Conservation (phyloP, 305 asterid species). For the Fraxinus sp. region DNA sequence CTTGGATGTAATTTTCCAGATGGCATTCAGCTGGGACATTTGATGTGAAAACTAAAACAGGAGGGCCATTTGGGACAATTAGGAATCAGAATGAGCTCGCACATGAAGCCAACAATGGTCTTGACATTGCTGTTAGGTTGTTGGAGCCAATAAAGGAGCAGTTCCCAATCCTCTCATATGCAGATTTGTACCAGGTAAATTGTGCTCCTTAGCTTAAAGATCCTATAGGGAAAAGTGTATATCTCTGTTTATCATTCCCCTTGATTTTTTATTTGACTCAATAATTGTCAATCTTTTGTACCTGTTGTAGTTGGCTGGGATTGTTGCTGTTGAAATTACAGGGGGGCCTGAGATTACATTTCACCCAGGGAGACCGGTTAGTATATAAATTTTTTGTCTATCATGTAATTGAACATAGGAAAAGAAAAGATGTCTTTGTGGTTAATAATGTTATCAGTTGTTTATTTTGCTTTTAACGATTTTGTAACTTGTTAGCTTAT, state of each 20-base stretch:
- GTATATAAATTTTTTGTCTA: slow-evolving; percentile 16
- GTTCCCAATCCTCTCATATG: slow-evolving; percentile 58
- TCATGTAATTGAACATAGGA: background rate
- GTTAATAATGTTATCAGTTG: background rate
- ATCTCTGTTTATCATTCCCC: background rate
- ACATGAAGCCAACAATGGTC: slow-evolving; percentile 77
- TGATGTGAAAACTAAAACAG: slow-evolving; percentile 63
- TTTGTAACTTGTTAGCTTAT: background rate
- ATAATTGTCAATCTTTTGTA: background rate
- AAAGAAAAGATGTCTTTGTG: background rate
- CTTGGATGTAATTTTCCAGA: slow-evolving; percentile 28
- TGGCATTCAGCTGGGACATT: slow-evolving; percentile 89
- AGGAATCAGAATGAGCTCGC: slow-evolving; percentile 53
- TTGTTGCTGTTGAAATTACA: slow-evolving; percentile 74
- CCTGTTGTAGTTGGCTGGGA: slow-evolving; percentile 59
- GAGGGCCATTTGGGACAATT: slow-evolving; percentile 81
- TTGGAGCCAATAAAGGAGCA: slow-evolving; percentile 72
- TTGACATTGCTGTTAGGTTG: slow-evolving; percentile 67
- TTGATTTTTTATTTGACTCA: background rate
- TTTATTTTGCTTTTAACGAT: background rate
- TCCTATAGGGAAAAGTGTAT: background rate
- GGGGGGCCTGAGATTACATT: slow-evolving; percentile 83
- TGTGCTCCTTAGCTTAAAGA: background rate
- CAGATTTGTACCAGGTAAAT: slow-evolving; percentile 68
- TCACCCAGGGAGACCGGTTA: slow-evolving; percentile 73